phyloP scores from a whole-genome alignment of 2,329 filamentous ascomycete genomes.

The Fusarium oxysporum region DNA sequence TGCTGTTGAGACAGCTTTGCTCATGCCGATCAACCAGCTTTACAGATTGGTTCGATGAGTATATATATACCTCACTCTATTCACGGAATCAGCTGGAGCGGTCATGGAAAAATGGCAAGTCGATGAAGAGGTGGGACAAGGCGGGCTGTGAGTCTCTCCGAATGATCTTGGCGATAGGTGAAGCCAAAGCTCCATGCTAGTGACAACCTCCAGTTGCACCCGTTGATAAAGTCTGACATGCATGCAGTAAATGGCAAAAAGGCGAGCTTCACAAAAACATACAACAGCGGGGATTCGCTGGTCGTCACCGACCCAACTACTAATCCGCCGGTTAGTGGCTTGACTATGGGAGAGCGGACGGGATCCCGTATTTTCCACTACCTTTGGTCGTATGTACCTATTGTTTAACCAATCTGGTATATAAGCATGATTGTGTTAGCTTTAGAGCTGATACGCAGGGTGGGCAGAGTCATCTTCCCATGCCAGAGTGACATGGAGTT shows the following conservation, averaged over 20 bases:
- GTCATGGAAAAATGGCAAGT: not conserved
- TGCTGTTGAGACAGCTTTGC: rapidly evolving
- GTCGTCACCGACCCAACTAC: conserved; percentile 2
- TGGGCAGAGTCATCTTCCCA: too few relatives aligned
- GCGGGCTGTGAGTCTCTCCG: not conserved
- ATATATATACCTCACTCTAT: not conserved
- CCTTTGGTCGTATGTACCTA: not conserved
- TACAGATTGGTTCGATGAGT: not conserved
- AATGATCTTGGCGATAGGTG: rapidly evolving
- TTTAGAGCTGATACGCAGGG: not conserved
- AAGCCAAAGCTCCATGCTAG: not conserved
- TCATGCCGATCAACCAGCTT: rapidly evolving
- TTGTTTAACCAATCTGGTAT: rapidly evolving
- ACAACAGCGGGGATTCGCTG: conserved; percentile 1
- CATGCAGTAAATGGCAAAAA: not conserved
- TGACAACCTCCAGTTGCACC: too few relatives aligned
- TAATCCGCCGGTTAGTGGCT: conserved; percentile 10
- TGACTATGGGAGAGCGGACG: not conserved
- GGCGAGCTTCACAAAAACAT: not conserved
- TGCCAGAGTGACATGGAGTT: not conserved
- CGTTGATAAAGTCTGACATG: not conserved
- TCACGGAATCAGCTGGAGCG: rapidly evolving
- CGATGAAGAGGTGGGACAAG: not conserved
- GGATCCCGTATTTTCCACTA: conserved; percentile 9
- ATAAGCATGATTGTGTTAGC: rapidly evolving